phyloP scores from a whole-genome alignment of 2,329 filamentous ascomycete genomes.

The Epichloe aotearoae region DNA sequence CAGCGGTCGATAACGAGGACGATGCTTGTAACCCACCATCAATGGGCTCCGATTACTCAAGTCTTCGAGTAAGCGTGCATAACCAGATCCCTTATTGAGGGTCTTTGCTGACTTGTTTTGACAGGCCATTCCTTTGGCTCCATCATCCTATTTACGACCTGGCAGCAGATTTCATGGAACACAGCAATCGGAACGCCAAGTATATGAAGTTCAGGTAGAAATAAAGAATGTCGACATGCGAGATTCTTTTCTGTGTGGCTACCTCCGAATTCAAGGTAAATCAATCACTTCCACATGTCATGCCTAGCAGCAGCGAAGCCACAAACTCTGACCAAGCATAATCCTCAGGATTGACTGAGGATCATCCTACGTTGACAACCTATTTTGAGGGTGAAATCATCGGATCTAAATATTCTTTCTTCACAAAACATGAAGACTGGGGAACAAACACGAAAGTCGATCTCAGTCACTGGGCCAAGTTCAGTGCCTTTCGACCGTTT shows the following conservation, averaged over 20 bases:
- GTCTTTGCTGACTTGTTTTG: conserved; percentile 2
- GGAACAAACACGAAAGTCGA: conserved; percentile 86
- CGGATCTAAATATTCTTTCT: conserved; percentile 86
- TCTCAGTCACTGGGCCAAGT: conserved; percentile 84
- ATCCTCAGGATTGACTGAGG: conserved; percentile 67
- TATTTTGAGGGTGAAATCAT: conserved; percentile 99
- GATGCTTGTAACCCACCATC: conserved; percentile 17
- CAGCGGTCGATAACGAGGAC: conserved; percentile 16
- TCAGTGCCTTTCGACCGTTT: conserved; percentile 72
- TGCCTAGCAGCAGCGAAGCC: neutral
- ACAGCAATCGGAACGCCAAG: conserved; percentile 83
- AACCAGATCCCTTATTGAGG: conserved; percentile 4
- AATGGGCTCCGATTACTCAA: conserved; percentile 26
- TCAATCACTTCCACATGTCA: neutral
- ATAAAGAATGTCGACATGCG: conserved; percentile 93
- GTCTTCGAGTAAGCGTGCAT: conserved; percentile 19
- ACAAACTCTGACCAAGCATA: neutral
- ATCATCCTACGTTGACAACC: conserved; percentile 93
- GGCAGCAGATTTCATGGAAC: conserved; percentile 83
- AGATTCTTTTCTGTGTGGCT: conserved; percentile 89
- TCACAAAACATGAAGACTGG: conserved; percentile 80
- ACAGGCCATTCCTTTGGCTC: conserved; percentile 62
- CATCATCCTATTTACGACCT: conserved; percentile 73
- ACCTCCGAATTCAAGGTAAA: conserved; percentile 83
- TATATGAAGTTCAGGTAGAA: conserved; percentile 92